Base-by-base conservation (phyloP, 306 rosid species). In the Luffa aegyptiaca region DNA sequence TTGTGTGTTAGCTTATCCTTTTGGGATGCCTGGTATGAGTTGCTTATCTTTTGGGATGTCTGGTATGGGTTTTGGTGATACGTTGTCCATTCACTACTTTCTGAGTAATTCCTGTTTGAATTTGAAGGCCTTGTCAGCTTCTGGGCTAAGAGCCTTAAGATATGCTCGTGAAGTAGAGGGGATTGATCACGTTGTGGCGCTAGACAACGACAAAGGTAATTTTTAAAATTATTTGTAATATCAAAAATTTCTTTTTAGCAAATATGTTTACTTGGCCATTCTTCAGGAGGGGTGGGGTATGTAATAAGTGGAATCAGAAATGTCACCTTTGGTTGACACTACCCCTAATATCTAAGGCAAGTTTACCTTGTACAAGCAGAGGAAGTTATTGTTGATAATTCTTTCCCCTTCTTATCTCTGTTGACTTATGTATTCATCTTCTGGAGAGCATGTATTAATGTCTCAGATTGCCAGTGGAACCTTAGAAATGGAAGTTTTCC, bases 81-180 rank as follows among this genome's bases (percentile, higher is more conserved):
- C 20, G 48, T 42, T 44, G 12, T 73, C 77, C 41, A 73, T 80
- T 79, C 79, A 52, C 33, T 63, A 7, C 55, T 80, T 77, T 71
- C 80, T 82, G 57, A 42, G 16, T 77, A 13, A 37, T 73, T 79
- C 62, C n/a, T 48, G 55, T 82, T 59, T 76, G 52, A 74, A 72
- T 79, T 59, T 61, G 17, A 80, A 95, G 99, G 99, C 99, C 53
- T 84, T 96, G 86, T 93, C 99, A 18, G 99, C 99, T 83, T 91
- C 99, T 74, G 98, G 99, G 76, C 83, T 96, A 84, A 93, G 99
- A 87, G 93, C 99, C 76, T 93, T 96, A 52, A 87, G 99, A 85
- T 96, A 96, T 83, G 98, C 98, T 58, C 89, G 97, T 52, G 99
- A 96, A 91, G 80, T 96, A 44, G 97, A 91, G 74, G 98, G 97